These are phyloP conservation scores for Plasmodium billcollinsi DNA, from an alignment of 169 alveolate genomes.

Conservation along the genomic window DNA sequence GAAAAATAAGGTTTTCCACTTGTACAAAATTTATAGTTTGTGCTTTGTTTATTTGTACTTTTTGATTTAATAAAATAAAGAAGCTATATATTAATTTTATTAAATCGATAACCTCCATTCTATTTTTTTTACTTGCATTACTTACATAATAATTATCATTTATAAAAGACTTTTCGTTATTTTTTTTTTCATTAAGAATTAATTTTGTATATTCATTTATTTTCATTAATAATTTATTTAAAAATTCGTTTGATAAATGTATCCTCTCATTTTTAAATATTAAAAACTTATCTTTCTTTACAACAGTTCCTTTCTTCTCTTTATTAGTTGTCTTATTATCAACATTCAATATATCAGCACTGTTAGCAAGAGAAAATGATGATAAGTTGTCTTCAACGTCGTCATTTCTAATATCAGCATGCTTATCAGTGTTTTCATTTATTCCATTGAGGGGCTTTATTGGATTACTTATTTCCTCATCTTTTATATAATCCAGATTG, in stretches of 20 bases:
- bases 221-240: slow-evolving; percentile 43
- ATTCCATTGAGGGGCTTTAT: background rate
- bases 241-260: slow-evolving; percentile 33
- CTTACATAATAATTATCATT: slow-evolving; percentile 14
- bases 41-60: slow-evolving; percentile 12
- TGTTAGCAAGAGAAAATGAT: no score
- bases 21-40: slow-evolving; percentile 2
- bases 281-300: slow-evolving; percentile 23
- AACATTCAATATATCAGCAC: no score
- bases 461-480: background rate
- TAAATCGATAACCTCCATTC: slow-evolving; percentile 47
- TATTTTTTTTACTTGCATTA: slow-evolving; percentile 34
- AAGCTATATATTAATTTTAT: slow-evolving; percentile 62
- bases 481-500: background rate
- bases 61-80: slow-evolving; percentile 56
- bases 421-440: background rate
- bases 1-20: slow-evolving; percentile 24
- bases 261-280: slow-evolving; percentile 41
- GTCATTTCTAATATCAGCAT: background rate
- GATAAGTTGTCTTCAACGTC: background rate
- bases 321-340: background rate
- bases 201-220: slow-evolving; percentile 13
- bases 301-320: background rate
- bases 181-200: slow-evolving; percentile 22
- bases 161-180: background rate